These are phyloP conservation scores for Microsporum ferrugineum DNA, from an alignment of 2,329 filamentous ascomycete genomes.

Conservation along the genomic window DNA sequence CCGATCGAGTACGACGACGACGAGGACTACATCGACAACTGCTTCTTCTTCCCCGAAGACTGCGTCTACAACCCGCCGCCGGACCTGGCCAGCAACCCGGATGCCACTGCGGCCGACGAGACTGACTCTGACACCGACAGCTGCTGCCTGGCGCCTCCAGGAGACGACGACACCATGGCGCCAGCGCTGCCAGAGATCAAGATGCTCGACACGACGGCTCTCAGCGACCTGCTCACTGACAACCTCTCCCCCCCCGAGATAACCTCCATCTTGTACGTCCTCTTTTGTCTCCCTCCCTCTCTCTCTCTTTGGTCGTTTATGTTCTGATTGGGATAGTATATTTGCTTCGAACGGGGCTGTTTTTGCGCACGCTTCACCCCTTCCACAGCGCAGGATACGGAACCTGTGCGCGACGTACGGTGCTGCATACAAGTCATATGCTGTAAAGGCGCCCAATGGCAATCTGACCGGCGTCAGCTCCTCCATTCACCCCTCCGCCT, in stretches of 20 bases:
- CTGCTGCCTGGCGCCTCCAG: constrained; percentile 11
- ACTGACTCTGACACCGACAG: constrained; percentile 21
- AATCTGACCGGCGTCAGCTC: constrained; percentile 35
- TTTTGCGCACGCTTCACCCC: constrained; percentile 33
- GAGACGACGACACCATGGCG: constrained; percentile 27
- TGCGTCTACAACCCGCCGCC: constrained; percentile 31
- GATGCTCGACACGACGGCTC: constrained; percentile 34
- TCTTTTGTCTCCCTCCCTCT: background rate
- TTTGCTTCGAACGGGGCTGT: constrained; percentile 35
- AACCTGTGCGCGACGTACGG: constrained; percentile 35
- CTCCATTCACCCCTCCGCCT: constrained; percentile 33
- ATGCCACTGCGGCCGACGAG: constrained; percentile 15
- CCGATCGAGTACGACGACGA: constrained; percentile 35
- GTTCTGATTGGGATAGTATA: constrained; percentile 20
- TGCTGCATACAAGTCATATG: constrained; percentile 34
- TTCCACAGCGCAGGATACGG: constrained; percentile 31
- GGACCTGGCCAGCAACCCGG: background rate
- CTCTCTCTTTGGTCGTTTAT: background rate
- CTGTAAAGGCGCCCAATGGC: constrained; percentile 30
- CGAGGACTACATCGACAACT: constrained; percentile 34
- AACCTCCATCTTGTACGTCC: constrained; percentile 31
- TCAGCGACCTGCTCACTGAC: constrained; percentile 32
- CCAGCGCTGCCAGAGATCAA: constrained; percentile 33
- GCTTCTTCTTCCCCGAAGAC: constrained; percentile 36
- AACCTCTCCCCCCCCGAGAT: constrained; percentile 35